Percentiles rank a stretch among this genome's conserved stretches.
These are phyloP conservation scores for Talaromyces verruculosus DNA, from an alignment of 2,329 filamentous ascomycete species.

Conservation along the genomic window DNA sequence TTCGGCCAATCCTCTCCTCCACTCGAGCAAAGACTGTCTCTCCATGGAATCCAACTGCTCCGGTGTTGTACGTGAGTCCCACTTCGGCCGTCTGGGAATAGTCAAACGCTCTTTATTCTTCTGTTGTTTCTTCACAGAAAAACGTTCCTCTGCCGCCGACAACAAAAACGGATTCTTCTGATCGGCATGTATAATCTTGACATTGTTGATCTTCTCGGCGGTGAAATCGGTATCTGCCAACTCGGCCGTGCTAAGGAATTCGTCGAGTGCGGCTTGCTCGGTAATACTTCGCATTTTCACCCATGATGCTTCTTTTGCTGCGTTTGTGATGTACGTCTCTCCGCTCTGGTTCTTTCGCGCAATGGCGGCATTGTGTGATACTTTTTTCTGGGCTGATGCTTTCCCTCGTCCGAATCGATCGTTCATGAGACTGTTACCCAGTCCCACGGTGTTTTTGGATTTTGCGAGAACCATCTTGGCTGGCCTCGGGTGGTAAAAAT, in stretches of 20 bases:
- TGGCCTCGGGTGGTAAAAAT: constrained; percentile 15
- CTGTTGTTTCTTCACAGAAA: constrained; percentile 75
- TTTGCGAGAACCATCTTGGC: constrained; percentile 74
- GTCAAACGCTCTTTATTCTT: constrained; percentile 77
- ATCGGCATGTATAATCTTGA: constrained; percentile 97
- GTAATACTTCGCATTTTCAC: constrained; percentile 99
- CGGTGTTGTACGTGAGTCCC: constrained; percentile 82
- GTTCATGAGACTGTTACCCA: constrained; percentile 98
- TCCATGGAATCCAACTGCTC: constrained; percentile 77
- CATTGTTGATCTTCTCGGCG: constrained; percentile 97
- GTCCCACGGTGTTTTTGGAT: constrained; percentile 89
- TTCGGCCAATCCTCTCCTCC: constrained; percentile 87
- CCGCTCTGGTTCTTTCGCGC: constrained; percentile 72
- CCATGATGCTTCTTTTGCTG: constrained; percentile 87
- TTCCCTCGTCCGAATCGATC: constrained; percentile 96
- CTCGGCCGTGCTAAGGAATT: constrained; percentile 93
- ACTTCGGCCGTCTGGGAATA: constrained; percentile 83
- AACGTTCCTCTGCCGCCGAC: constrained; percentile 78
- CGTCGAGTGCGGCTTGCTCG: constrained; percentile 92
- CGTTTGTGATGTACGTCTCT: constrained; percentile 88
- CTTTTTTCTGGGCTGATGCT: constrained; percentile 75
- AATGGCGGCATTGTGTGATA: constrained; percentile 62
- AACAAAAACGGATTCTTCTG: constrained; percentile 94
- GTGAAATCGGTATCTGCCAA: constrained; percentile 98
- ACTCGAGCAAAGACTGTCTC: constrained; percentile 76